Evolutionary conservation across 495 filamentous ascomycete species (phyloP), one percentile per base, ranked within the genome.

Genomic region (Tuber brumale): DNA sequence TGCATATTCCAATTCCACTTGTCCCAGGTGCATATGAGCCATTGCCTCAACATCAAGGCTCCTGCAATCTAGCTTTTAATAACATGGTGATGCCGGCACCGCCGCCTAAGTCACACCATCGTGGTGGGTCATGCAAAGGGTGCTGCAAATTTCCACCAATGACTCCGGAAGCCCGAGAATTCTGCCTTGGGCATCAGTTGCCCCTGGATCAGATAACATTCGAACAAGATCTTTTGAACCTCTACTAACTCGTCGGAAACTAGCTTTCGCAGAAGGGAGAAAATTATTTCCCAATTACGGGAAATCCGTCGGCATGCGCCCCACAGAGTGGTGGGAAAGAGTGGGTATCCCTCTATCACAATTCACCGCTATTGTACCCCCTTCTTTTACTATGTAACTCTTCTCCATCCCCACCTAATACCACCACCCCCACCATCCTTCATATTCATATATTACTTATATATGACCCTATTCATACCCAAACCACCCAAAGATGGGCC

Each of bases 251-350:
- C 31, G 2, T 51, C 61, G 2, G 31, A 42, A 46, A 23, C 74
- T 57, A 82, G 88, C 87, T 1, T 93, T 88, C 81, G 88, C 86
- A 71, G 76, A 83, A 0, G 86, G 90, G 43, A 78, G 83, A 0
- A 84, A 82, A 19, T 77, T 82, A 6, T 84, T 89, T 74, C 92
- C 92, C 0, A 94, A 93, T 77, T 94, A 92, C 77, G 92, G 92
- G 4, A 88, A 85, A 86, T 86, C 77, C 46, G 85, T 70, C 77
- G 91, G 81, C 78, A 86, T 91, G 85, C 85, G 83, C 9, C 83
- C 92, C 0, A 78, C 84, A 43, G 85, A 87, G 75, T 95, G 92
- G 92, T 95, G 92, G 92, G 87, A 86, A 16, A 90, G 90, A 76
- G 90, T 90, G 66, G 75, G 82, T 44, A 81, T 72, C 23, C 72